phyloP scores from a whole-genome alignment of 164 flowering plant species.

The Buxus sempervirens region DNA sequence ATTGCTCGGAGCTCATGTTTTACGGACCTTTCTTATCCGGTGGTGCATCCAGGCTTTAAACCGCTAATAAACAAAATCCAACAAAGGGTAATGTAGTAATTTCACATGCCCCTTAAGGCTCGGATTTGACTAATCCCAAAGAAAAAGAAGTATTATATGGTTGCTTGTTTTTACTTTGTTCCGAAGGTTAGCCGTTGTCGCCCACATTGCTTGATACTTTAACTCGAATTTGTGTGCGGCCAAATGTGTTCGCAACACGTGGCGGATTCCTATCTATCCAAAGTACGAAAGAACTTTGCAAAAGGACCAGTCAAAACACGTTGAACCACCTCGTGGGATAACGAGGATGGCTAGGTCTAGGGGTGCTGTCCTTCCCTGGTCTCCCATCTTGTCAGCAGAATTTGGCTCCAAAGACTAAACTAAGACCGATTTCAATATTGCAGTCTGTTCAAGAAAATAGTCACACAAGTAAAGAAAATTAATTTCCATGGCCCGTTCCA shows the following conservation, averaged over 20 bases:
- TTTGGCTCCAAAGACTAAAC: conserved; percentile 7
- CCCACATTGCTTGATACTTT: conserved; percentile 27
- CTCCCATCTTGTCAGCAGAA: conserved; percentile 37
- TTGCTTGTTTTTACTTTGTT: background rate
- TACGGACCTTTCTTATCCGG: too few relatives aligned
- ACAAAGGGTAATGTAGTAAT: too few relatives aligned
- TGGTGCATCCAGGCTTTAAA: too few relatives aligned
- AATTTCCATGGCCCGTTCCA: conserved; percentile 18
- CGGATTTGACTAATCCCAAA: background rate
- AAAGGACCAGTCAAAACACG: conserved; percentile 15
- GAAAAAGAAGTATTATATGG: background rate
- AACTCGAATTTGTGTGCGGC: conserved; percentile 12
- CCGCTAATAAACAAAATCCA: too few relatives aligned
- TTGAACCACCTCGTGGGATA: background rate
- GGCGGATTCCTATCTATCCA: conserved; percentile 15
- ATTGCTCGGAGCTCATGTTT: too few relatives aligned
- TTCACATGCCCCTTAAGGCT: too few relatives aligned
- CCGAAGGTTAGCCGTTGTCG: conserved; percentile 21
- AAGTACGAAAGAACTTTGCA: background rate
- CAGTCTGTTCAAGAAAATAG: background rate
- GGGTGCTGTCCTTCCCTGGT: conserved; percentile 34
- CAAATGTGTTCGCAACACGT: conserved; percentile 18
- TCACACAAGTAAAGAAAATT: too few relatives aligned
- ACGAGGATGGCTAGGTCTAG: conserved; percentile 21
- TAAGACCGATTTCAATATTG: conserved; percentile 4